These are phyloP conservation scores for Ophiognomonia clavigignenti-juglandacearum DNA, from an alignment of 2,329 filamentous ascomycete species.

Conservation along the genomic window DNA sequence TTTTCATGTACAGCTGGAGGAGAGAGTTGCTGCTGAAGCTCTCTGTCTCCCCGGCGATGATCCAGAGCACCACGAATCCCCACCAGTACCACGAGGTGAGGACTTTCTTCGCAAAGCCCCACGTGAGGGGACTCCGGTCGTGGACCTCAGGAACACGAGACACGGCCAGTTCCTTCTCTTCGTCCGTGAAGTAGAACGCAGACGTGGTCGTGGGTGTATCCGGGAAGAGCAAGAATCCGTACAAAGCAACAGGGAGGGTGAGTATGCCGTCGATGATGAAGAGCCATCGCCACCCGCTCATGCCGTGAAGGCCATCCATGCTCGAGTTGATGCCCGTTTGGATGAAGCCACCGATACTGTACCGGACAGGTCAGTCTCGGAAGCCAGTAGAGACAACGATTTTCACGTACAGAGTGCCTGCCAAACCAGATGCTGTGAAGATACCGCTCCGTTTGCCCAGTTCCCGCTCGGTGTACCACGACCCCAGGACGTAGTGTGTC, in stretches of 20 bases:
- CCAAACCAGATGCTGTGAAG: slow-evolving; percentile 55
- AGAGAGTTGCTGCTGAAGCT: slow-evolving; percentile 64
- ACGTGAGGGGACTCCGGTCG: slow-evolving; percentile 39
- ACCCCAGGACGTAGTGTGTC: slow-evolving; percentile 55
- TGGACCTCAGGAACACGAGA: slow-evolving; percentile 34
- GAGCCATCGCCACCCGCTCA: slow-evolving; percentile 52
- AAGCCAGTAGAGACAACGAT: background rate
- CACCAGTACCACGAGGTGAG: slow-evolving; percentile 60
- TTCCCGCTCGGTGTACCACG: slow-evolving; percentile 57
- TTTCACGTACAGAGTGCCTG: slow-evolving; percentile 47
- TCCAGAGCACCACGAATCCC: slow-evolving; percentile 62
- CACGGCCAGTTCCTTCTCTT: slow-evolving; percentile 30
- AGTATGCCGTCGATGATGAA: slow-evolving; percentile 51
- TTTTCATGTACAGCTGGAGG: slow-evolving; percentile 45
- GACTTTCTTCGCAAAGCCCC: slow-evolving; percentile 48
- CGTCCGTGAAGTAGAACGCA: slow-evolving; percentile 41
- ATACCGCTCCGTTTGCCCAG: slow-evolving; percentile 58
- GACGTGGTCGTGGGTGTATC: slow-evolving; percentile 46
- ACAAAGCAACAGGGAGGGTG: slow-evolving; percentile 51
- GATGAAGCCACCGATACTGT: slow-evolving; percentile 50
- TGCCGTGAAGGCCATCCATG: slow-evolving; percentile 40
- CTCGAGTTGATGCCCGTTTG: slow-evolving; percentile 47
- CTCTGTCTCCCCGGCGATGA: slow-evolving; percentile 67
- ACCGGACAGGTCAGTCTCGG: background rate
- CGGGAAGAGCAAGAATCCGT: slow-evolving; percentile 49